Conservation (phyloP, 108 stramenopile species). For the Schizochytrium sp. region DNA sequence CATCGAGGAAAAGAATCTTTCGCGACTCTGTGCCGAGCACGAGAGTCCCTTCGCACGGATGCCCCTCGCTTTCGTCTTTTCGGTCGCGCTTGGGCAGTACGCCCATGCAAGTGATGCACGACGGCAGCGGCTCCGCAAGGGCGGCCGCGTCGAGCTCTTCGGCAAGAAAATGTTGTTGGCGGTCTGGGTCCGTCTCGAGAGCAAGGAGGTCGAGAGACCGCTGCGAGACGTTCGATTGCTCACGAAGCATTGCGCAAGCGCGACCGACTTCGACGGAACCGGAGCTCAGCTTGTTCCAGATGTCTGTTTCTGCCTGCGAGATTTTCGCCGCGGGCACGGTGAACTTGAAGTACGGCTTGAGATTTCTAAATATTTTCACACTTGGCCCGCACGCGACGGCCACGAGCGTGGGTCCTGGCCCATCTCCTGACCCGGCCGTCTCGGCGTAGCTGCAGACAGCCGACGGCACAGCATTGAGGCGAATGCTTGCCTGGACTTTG, state of each 20-base stretch:
- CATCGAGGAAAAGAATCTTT: slow-evolving; percentile 40
- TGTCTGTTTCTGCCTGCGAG: background rate
- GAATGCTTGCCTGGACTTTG: background rate
- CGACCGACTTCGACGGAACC: background rate
- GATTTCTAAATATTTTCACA: slow-evolving; percentile 41
- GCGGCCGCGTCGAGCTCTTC: slow-evolving; percentile 7
- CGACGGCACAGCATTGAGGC: background rate
- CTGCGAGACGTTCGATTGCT: background rate
- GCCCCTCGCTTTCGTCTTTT: slow-evolving; percentile 1
- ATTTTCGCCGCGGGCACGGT: slow-evolving; percentile 23
- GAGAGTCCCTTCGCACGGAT: background rate
- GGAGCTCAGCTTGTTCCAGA: slow-evolving; percentile 15
- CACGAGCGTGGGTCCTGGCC: background rate
- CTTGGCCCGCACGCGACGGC: slow-evolving; percentile 45
- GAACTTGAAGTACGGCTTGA: slow-evolving; percentile 48
- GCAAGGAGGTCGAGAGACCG: background rate
- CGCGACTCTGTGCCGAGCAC: slow-evolving; percentile 50
- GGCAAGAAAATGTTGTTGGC: background rate
- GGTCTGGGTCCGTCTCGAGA: background rate
- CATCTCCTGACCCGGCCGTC: background rate
- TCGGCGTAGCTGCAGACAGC: background rate
- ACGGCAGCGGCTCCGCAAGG: slow-evolving; percentile 15
- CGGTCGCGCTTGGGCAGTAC: slow-evolving; percentile 27
- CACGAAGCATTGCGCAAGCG: background rate
- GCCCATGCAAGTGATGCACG: slow-evolving; percentile 46